Conservation (phyloP, 352 stramenopile genomes). For the Phytophthora pseudosyringae region DNA sequence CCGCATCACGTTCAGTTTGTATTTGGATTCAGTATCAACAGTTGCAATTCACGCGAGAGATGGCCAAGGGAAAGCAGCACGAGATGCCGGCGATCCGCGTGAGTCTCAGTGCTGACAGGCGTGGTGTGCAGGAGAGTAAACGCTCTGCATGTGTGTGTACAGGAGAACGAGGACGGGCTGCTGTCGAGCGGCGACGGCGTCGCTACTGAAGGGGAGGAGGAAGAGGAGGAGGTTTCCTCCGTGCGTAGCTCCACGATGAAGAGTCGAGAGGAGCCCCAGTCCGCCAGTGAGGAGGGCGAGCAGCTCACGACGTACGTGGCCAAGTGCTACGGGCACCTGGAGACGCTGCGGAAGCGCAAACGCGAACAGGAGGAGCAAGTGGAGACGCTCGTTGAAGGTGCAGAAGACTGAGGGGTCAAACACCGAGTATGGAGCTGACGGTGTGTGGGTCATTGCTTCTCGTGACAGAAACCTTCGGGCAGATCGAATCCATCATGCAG, state of each 20-base stretch:
- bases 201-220: constrained; percentile 43
- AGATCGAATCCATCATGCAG: constrained; percentile 54
- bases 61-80: constrained; percentile 37
- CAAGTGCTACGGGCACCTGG: constrained; percentile 48
- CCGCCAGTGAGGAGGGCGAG: constrained; percentile 25
- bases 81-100: constrained; percentile 31
- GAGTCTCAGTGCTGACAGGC: neutral
- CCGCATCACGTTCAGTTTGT: constrained; percentile 17
- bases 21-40: constrained; percentile 29
- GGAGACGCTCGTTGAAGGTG: constrained; percentile 59
- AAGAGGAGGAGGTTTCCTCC: constrained; percentile 24
- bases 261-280: constrained; percentile 1
- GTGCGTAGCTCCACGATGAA: constrained; percentile 10
- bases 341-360: constrained; percentile 59
- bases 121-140: neutral
- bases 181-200: constrained; percentile 36
- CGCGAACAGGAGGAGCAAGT: constrained; percentile 61
- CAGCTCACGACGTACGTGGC: constrained; percentile 49
- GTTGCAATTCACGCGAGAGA: constrained; percentile 20
- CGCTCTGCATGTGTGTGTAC: neutral
- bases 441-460: neutral
- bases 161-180: constrained; percentile 35
- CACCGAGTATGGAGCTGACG: neutral
- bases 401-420: neutral
- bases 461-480: constrained; percentile 41